Percentiles rank a stretch among this genome's conserved stretches.
phyloP scores from a whole-genome alignment of 805 yeast species.

The Lipomyces sp. region DNA sequence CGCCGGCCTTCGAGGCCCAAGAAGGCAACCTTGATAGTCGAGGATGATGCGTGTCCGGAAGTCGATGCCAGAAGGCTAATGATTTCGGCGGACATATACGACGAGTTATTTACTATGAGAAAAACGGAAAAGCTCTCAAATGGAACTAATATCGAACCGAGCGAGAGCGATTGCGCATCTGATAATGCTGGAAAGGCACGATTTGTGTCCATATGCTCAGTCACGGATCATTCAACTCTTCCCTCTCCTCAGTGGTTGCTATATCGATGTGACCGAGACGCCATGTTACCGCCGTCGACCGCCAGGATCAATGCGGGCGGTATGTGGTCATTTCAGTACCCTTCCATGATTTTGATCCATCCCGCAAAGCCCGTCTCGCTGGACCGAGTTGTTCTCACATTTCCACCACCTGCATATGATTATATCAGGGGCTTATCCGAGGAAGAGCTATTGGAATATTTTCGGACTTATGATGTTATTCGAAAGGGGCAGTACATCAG shows the following conservation, averaged over 20 bases:
- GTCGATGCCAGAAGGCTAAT: not conserved
- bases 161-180: not conserved
- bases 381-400: slow-evolving; percentile 49
- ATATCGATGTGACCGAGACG: slow-evolving; percentile 12
- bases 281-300: slow-evolving; percentile 26
- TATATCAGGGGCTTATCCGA: slow-evolving; percentile 46
- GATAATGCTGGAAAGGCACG: not conserved
- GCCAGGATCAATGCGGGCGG: not conserved
- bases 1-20: not conserved
- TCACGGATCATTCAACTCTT: slow-evolving; percentile 3
- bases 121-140: not conserved
- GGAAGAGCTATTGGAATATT: slow-evolving; percentile 46
- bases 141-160: not conserved
- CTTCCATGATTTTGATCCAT: slow-evolving; percentile 28
- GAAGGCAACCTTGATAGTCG: not conserved
- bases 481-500: slow-evolving; percentile 13
- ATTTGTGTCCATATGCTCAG: slow-evolving; percentile 13
- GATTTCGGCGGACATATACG: not conserved
- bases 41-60: not conserved
- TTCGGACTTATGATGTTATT: slow-evolving; percentile 8
- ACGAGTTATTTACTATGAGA: not conserved
- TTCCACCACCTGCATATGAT: slow-evolving; percentile 56
- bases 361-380: slow-evolving; percentile 43
- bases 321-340: slow-evolving; percentile 9
- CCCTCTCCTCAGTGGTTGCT: slow-evolving; percentile 18